Evolutionary conservation across 768 basidiomycete species (phyloP), one percentile per base, ranked within the genome.

Genomic region (Naganishia friedmannii): DNA sequence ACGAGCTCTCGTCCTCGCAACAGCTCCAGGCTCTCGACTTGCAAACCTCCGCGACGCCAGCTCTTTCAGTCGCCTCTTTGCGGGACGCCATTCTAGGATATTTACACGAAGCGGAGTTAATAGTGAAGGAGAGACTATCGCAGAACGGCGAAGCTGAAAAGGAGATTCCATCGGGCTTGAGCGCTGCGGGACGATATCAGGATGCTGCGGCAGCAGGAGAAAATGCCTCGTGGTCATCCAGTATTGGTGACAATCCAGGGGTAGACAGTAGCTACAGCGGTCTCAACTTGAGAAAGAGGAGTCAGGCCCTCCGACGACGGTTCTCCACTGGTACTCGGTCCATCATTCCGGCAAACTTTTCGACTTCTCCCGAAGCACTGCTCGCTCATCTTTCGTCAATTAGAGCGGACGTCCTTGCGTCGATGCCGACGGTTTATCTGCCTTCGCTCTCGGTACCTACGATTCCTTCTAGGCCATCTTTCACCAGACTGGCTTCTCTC

Each of bases 21-120:
- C 60, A 63, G 39, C 60, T 63, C 12, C 60, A 63, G 26, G 60
- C 60, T 3, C 60, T 63, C 23, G 60, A 63, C 39, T 34, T 63
- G 60, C 60, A 63, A 29, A 26, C 46, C 60, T 45, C 60, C 5
- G 28, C 60, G 17, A 63, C 60, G 39, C 60, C 60, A n/a, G 60
- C n/a, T 26, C 60, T 63, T 29, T 63, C 60, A 12, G 60, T 75
- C 13, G 68, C 66, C 13, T 73, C 71, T 15, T 70, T 80, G 10
- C 73, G 77, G 51, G 68, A 76, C 29, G 80, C 78, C 10, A 70
- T 80, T 3, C 67, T 80, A 15, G 79, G 79, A 6, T 79, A 80
- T 53, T 48, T 80, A 8, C 73, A 76, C 5, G 80, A 81, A 57
- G 77, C 78, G 10, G 79, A 80, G 68, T 58, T 70, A 9, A 74